Conservation (phyloP, 805 yeast genomes). For the Wickerhamiella azyma region DNA sequence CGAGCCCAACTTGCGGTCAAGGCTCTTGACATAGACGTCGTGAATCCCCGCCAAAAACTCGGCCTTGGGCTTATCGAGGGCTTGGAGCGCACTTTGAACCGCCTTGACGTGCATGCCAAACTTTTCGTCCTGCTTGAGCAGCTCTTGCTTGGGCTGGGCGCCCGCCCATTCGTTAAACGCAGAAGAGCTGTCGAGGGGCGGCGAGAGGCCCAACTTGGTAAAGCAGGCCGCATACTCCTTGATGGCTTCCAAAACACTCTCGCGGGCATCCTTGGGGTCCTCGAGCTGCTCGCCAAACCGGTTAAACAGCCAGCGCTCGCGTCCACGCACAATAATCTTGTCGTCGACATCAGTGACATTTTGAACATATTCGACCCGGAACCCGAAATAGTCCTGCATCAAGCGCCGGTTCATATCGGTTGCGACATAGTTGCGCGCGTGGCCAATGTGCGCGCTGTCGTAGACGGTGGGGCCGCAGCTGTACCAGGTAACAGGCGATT, state of each 20-base stretch:
- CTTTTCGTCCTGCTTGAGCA: conserved; percentile 57
- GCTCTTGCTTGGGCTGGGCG: conserved; percentile 35
- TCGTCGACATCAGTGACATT: conserved; percentile 98
- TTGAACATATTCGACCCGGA: conserved; percentile 76
- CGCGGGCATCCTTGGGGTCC: conserved; percentile 29
- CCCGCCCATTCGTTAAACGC: conserved; percentile 41
- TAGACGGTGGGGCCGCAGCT: conserved; percentile 98
- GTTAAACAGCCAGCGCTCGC: conserved; percentile 73
- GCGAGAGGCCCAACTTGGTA: conserved; percentile 37
- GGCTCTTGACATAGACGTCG: conserved; percentile 58
- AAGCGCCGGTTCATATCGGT: conserved; percentile 87
- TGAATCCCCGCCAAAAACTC: conserved; percentile 40
- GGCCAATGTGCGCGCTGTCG: conserved; percentile 95
- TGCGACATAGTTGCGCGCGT: conserved; percentile 92
- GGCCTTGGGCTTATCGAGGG: conserved; percentile 22
- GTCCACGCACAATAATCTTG: conserved; percentile 86
- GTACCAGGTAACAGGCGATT: conserved; percentile 70
- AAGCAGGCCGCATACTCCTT: conserved; percentile 39
- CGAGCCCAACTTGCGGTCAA: conserved; percentile 63
- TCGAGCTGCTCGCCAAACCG: conserved; percentile 31
- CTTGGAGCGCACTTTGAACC: conserved; percentile 36
- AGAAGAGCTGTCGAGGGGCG: conserved; percentile 20
- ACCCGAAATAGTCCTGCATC: conserved; percentile 82
- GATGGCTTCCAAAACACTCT: conserved; percentile 15
- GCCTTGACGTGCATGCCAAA: conserved; percentile 73